Base-by-base conservation (phyloP, 208 protist genomes). In the Crithidia sp. region DNA sequence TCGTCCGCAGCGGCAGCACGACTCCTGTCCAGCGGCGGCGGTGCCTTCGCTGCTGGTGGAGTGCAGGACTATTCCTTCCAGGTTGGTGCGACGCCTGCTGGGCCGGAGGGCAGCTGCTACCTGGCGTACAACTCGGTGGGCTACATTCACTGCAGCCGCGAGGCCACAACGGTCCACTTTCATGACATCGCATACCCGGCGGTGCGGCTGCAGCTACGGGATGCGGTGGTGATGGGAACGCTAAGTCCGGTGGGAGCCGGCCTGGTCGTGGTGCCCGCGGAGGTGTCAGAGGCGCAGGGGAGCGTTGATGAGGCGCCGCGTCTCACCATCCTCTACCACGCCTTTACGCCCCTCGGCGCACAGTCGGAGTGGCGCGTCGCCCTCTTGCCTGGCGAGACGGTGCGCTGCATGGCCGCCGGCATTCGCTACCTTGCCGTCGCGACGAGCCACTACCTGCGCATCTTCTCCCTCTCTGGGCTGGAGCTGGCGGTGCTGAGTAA, bases 71-170 rank as follows among this genome's bases (percentile, higher is more conserved):
- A 96, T 69, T 84, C 79, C 41, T 93, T 96, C 68, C 92, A 96
- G 67, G 83, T 92, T 49, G 83, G 92, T 28, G 87, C 92, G 4
- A 96, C 92, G 28, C 92, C 88, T 10, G 60, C 67, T 10, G 88
- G 83, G 10, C 81, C 81, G 47, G 89, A 87, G 49, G 86, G 82
- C 60, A 88, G 79, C 64, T 94, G 92, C 76, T 96, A 94, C 74
- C 72, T 96, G 2, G 92, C 92, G 28, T 96, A 96, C 79, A 96
- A 96, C 78, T 81, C 87, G 10, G 81, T 91, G 0, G 92, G 92
- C 3, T 95, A 86, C 77, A 92, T 96, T 65, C 87, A 84, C 69
- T 72, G 70, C 77, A 84, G 81, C 13, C 61, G 74, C 17, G 85
- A 92, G 7, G 76, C 74, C 19, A 91, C 87, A 6, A 90, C 80